phyloP scores from a whole-genome alignment of 2,329 filamentous ascomycete species.

The Fusarium illudens region DNA sequence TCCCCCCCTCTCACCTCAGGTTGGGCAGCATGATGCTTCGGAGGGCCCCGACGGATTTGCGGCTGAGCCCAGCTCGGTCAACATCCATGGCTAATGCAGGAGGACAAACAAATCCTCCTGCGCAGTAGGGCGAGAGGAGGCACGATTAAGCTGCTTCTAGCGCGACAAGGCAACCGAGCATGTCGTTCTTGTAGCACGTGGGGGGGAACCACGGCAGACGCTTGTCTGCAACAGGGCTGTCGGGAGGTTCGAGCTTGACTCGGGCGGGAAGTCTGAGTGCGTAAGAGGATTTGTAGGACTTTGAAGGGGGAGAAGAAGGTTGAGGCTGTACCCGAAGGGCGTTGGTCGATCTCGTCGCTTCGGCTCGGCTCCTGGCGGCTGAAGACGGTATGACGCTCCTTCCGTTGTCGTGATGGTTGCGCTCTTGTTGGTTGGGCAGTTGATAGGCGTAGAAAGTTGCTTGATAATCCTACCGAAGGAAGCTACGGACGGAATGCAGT shows the following conservation, averaged over 20 bases:
- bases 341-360: conserved; percentile 18
- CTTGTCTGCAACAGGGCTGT: conserved; percentile 14
- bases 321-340: conserved; percentile 22
- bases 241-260: background rate
- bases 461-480: background rate
- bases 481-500: background rate
- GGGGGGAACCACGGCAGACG: background rate
- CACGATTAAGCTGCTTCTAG: conserved; percentile 32
- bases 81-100: conserved; percentile 24
- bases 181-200: background rate
- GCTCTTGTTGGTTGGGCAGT: background rate
- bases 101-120: conserved; percentile 19
- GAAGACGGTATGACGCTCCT: conserved; percentile 21
- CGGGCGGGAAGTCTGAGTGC: background rate
- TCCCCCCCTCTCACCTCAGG: background rate
- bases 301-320: conserved; percentile 4
- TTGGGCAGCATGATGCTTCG: conserved; percentile 28
- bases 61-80: conserved; percentile 39
- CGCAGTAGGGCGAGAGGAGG: conserved; percentile 10
- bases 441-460: background rate
- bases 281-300: conserved; percentile 20
- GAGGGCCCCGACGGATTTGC: conserved; percentile 36
- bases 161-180: conserved; percentile 19
- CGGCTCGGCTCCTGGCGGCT: conserved; percentile 40
- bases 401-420: conserved; percentile 9